phyloP scores from a whole-genome alignment of 345 rosid genomes.

The Gossypium anomalum region DNA sequence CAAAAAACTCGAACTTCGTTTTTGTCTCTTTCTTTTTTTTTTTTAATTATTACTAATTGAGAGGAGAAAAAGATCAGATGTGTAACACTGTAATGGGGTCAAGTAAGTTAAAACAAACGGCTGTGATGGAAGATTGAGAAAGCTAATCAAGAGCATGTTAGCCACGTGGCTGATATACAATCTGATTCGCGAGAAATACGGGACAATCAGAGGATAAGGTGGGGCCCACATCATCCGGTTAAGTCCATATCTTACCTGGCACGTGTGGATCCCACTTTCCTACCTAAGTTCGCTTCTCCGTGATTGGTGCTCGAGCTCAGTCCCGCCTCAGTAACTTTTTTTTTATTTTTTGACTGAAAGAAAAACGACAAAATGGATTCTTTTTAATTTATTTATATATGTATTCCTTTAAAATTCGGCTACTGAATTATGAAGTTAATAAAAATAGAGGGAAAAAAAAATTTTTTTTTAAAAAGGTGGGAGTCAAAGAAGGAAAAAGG shows the following conservation, averaged over 20 bases:
- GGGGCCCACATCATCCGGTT: not conserved
- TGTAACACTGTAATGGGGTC: not conserved
- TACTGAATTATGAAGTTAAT: not conserved
- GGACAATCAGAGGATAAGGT: not conserved
- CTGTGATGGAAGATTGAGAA: no score
- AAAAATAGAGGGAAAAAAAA: not conserved
- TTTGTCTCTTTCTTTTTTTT: not conserved
- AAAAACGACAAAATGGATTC: not conserved
- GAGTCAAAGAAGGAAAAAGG: conserved; percentile 2
- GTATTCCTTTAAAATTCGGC: not conserved
- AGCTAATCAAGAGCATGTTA: not conserved
- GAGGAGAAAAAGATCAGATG: not conserved
- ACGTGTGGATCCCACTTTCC: not conserved
- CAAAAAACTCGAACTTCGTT: not conserved
- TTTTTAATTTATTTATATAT: not conserved
- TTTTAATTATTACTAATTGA: not conserved
- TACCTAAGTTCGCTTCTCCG: not conserved
- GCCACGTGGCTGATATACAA: not conserved
- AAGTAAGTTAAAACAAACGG: not conserved
- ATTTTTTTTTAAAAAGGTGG: no score
- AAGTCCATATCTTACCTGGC: not conserved
- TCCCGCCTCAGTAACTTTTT: not conserved
- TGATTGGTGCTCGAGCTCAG: not conserved
- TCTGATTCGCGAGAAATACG: not conserved
- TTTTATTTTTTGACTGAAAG: not conserved